A percentile compares a stretch with the other conserved stretches of the same genome.
Evolutionary conservation across 768 basidiomycete species (phyloP).

Genomic region (Leccinellum luteum): DNA sequence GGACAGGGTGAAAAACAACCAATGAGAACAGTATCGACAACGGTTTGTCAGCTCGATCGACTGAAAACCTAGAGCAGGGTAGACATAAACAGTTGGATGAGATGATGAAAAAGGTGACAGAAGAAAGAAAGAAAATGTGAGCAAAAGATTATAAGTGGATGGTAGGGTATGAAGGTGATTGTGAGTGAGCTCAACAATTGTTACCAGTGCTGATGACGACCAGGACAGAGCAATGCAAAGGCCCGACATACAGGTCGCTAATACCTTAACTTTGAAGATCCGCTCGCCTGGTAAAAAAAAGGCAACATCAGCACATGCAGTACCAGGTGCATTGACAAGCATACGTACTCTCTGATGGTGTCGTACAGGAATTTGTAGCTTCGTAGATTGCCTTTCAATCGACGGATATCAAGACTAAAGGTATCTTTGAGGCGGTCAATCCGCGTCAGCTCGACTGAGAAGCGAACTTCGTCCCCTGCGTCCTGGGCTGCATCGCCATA

Average conservation of each 20-base stretch:
- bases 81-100: slow-evolving; percentile 22
- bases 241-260: slow-evolving; percentile 23
- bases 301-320: slow-evolving; percentile 8
- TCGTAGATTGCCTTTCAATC: slow-evolving; percentile 88
- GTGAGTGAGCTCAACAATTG: slow-evolving; percentile 8
- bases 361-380: slow-evolving; percentile 94
- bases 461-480: slow-evolving; percentile 93
- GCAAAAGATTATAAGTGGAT: slow-evolving; percentile 22
- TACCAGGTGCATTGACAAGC: slow-evolving; percentile 9
- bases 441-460: slow-evolving; percentile 91
- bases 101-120: neutral
- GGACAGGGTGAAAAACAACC: slow-evolving; percentile 8
- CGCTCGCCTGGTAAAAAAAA: slow-evolving; percentile 30
- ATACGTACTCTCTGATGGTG: slow-evolving; percentile 76
- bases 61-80: slow-evolving; percentile 19
- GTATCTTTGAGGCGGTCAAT: slow-evolving; percentile 88
- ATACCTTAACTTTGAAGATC: slow-evolving; percentile 36
- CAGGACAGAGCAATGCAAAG: neutral
- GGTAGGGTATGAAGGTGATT: slow-evolving; percentile 29
- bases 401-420: slow-evolving; percentile 87
- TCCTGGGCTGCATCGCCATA: slow-evolving; percentile 85
- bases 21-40: slow-evolving; percentile 18
- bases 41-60: slow-evolving; percentile 13
- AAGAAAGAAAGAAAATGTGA: neutral
- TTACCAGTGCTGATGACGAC: neutral